A percentile compares a stretch with the other conserved stretches of the same genome.
Evolutionary conservation across 2,329 filamentous ascomycete genomes (phyloP).

Genomic region (Pyrenophora tritici-repentis): DNA sequence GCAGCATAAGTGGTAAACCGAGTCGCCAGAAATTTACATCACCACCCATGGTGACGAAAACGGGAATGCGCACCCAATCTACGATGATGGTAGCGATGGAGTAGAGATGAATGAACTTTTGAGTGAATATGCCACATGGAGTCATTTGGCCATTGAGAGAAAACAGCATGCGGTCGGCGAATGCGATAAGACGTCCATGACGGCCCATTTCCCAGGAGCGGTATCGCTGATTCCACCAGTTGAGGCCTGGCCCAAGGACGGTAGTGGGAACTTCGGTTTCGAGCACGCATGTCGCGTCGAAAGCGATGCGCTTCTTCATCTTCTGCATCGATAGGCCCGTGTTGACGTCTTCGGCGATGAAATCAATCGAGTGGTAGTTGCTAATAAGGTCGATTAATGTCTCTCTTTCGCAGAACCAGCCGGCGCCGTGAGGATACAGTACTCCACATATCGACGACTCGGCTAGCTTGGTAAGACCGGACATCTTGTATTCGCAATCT

Average conservation of each 20-base stretch:
- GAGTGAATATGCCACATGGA: slow-evolving; percentile 18
- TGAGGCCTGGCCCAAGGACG: slow-evolving; percentile 21
- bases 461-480: slow-evolving; percentile 19
- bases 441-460: slow-evolving; percentile 22
- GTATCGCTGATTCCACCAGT: slow-evolving; percentile 24
- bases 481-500: slow-evolving; percentile 20
- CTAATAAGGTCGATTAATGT: slow-evolving; percentile 22
- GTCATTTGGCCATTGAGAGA: slow-evolving; percentile 17
- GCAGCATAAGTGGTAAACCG: slow-evolving; percentile 15
- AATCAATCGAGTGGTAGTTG: slow-evolving; percentile 24
- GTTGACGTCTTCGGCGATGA: slow-evolving; percentile 27
- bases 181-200: slow-evolving; percentile 23
- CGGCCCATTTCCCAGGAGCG: slow-evolving; percentile 27
- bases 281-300: slow-evolving; percentile 19
- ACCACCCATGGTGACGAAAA: slow-evolving; percentile 19
- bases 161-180: slow-evolving; percentile 14
- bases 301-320: slow-evolving; percentile 25
- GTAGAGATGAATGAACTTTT: slow-evolving; percentile 24
- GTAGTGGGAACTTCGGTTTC: slow-evolving; percentile 26
- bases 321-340: slow-evolving; percentile 17
- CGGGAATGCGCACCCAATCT: slow-evolving; percentile 23
- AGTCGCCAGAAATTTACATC: slow-evolving; percentile 18
- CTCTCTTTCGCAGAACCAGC: slow-evolving; percentile 24
- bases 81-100: slow-evolving; percentile 21
- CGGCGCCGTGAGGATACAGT: slow-evolving; percentile 24